These are phyloP conservation scores for Teratosphaeria destructans DNA, from an alignment of 2,329 filamentous ascomycete species.

Conservation along the genomic window DNA sequence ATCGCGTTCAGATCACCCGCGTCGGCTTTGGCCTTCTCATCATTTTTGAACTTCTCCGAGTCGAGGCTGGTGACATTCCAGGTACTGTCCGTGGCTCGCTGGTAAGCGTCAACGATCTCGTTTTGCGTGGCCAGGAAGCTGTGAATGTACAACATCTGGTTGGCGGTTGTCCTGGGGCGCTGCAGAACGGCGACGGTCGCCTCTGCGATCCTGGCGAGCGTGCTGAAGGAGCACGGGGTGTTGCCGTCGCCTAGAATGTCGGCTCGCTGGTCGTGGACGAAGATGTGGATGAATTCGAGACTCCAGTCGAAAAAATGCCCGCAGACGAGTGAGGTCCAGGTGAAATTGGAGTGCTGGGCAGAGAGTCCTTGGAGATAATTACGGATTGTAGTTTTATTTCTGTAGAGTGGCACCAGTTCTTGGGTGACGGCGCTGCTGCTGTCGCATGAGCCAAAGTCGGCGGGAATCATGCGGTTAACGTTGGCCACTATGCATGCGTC, in stretches of 20 bases:
- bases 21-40: slow-evolving; percentile 26
- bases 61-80: slow-evolving; percentile 38
- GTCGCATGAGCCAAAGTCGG: slow-evolving; percentile 44
- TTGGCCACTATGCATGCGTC: slow-evolving; percentile 50
- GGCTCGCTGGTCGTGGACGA: slow-evolving; percentile 39
- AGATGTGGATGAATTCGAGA: slow-evolving; percentile 45
- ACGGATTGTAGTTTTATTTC: slow-evolving; percentile 37
- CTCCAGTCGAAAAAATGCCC: slow-evolving; percentile 55
- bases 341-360: slow-evolving; percentile 33
- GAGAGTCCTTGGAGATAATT: slow-evolving; percentile 41
- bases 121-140: slow-evolving; percentile 50
- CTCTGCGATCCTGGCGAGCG: slow-evolving; percentile 41
- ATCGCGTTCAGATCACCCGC: slow-evolving; percentile 25
- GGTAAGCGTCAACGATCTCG: slow-evolving; percentile 43
- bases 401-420: slow-evolving; percentile 41
- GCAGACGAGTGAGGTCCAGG: slow-evolving; percentile 50
- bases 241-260: slow-evolving; percentile 49
- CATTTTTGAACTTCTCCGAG: slow-evolving; percentile 21
- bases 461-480: slow-evolving; percentile 52
- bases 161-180: slow-evolving; percentile 43
- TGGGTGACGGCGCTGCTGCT: slow-evolving; percentile 26
- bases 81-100: slow-evolving; percentile 41
- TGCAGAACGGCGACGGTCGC: slow-evolving; percentile 43
- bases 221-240: slow-evolving; percentile 42
- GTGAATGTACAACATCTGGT: slow-evolving; percentile 48